A percentile compares a stretch with the other conserved stretches of the same genome.
Conservation (phyloP, 2,329 filamentous ascomycete species). For the Polychaeton citri region DNA sequence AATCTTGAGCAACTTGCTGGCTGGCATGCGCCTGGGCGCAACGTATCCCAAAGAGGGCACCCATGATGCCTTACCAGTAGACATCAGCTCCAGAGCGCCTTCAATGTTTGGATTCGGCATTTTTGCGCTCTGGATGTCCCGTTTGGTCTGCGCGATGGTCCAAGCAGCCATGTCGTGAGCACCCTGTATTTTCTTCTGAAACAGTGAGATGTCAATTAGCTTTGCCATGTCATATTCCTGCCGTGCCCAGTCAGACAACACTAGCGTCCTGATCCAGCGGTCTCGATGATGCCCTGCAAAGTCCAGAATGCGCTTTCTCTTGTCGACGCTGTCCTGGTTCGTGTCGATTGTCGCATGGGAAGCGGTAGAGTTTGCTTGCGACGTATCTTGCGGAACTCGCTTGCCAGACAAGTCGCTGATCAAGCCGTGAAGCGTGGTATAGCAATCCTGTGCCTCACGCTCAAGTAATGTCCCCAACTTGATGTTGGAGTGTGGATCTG, state of each 20-base stretch:
- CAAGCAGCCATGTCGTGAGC: slow-evolving; percentile 11
- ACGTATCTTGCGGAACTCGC: slow-evolving; percentile 37
- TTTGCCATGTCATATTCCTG: slow-evolving; percentile 62
- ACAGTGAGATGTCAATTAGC: slow-evolving; percentile 73
- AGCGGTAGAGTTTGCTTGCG: slow-evolving; percentile 25
- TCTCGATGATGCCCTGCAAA: slow-evolving; percentile 70
- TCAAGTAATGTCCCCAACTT: slow-evolving; percentile 62
- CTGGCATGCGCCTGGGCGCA: slow-evolving; percentile 54
- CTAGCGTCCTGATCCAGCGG: slow-evolving; percentile 84
- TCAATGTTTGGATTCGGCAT: slow-evolving; percentile 82
- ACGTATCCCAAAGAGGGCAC: slow-evolving; percentile 76
- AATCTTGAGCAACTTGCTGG: slow-evolving; percentile 59
- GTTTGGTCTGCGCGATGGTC: slow-evolving; percentile 46
- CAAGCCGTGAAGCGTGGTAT: slow-evolving; percentile 60
- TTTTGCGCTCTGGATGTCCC: slow-evolving; percentile 56
- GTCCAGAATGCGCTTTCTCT: slow-evolving; percentile 61
- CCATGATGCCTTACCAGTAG: slow-evolving; percentile 62
- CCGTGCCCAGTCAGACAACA: slow-evolving; percentile 81
- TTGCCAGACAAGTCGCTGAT: slow-evolving; percentile 56
- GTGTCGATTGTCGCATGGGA: slow-evolving; percentile 38
- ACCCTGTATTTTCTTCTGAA: slow-evolving; percentile 42
- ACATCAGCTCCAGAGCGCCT: slow-evolving; percentile 74
- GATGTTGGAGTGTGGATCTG: slow-evolving; percentile 57
- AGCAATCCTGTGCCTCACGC: slow-evolving; percentile 70
- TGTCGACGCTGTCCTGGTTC: slow-evolving; percentile 53